phyloP scores from a whole-genome alignment of 345 rosid species.

The Dovyalis caffra region DNA sequence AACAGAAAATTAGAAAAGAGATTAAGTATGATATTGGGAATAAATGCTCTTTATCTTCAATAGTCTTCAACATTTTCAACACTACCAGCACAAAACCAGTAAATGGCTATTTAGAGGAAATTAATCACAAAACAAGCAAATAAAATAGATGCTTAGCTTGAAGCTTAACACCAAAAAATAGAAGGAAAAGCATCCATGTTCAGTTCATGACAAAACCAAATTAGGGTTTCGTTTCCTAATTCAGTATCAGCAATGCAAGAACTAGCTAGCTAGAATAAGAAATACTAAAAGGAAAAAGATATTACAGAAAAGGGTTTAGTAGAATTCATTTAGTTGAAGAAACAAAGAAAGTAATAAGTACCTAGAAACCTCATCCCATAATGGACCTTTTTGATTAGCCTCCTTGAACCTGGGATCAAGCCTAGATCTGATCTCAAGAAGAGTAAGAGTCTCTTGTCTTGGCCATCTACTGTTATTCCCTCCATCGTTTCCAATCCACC shows the following conservation, averaged over 20 bases:
- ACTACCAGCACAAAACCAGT: too few relatives aligned
- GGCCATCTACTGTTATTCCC: conserved; percentile 87
- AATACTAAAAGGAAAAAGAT: neutral
- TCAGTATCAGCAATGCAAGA: neutral
- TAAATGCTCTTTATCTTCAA: too few relatives aligned
- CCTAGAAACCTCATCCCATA: conserved; percentile 99
- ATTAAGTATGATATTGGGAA: neutral
- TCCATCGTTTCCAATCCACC: conserved; percentile 25
- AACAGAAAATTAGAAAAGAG: neutral
- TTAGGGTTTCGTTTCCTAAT: conserved; percentile 22
- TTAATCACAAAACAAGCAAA: neutral
- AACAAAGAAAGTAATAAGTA: conserved; percentile 23
- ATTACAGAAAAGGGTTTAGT: neutral
- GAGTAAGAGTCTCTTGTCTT: conserved; percentile 91
- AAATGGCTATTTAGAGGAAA: neutral
- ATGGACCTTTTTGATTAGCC: conserved; percentile 93
- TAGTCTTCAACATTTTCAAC: too few relatives aligned
- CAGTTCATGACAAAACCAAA: neutral
- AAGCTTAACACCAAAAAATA: neutral
- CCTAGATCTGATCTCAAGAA: conserved; percentile 96
- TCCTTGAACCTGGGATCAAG: conserved; percentile 92
- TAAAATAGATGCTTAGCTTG: neutral
- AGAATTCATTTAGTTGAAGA: neutral
- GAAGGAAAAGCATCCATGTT: neutral
- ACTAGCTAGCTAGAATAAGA: neutral